Evolutionary conservation across 371 early-diverging fungal species (phyloP), one percentile per base, ranked within the genome.

Genomic region (Mortierella sp.): DNA sequence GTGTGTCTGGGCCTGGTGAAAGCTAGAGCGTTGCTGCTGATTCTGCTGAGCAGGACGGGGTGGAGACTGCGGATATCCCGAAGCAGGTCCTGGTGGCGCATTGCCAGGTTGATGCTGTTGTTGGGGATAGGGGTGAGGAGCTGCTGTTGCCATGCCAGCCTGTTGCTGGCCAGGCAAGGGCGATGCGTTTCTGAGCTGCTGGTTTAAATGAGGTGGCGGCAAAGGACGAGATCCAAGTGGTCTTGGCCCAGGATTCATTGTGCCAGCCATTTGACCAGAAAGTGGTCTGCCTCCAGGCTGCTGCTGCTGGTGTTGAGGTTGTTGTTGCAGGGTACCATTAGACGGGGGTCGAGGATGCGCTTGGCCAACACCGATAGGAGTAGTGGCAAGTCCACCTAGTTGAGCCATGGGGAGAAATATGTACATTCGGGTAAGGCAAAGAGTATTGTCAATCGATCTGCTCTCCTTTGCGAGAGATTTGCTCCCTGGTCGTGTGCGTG

Each of bases 201-300:
- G 72, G 43, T 58, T 72, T 21, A 53, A 4, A 37, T 37, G 37
- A 9, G 37, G 37, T 37, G 37, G 37, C 9, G 37, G 37, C 37
- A 37, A 5, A 44, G 67, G 67, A n/a, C 67, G 60, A 37, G 51
- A 44, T 60, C 65, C 65, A 57, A 48, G 60, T 5, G 67, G 67
- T 52, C 60, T n/a, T 19, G 60, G 52, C 2, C 67, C 67, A 19
- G 60, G 67, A 25, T 37, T 37, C 37, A 37, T n/a, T n/a, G 60
- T 50, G 16, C 29, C 26, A 21, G 19, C 25, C 18, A 28, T 5
- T 37, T 37, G 55, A 30, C 11, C n/a, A 25, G 61, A 60, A 2
- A 14, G 2, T 28, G 67, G 67, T 1, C 67, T 51, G 11, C 23
- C 60, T 60, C 67, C 67, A 25, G 66, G 47, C 51, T 65, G 56